Conservation (phyloP, 1,139 yeast genomes). For the Diutina siamensis region DNA sequence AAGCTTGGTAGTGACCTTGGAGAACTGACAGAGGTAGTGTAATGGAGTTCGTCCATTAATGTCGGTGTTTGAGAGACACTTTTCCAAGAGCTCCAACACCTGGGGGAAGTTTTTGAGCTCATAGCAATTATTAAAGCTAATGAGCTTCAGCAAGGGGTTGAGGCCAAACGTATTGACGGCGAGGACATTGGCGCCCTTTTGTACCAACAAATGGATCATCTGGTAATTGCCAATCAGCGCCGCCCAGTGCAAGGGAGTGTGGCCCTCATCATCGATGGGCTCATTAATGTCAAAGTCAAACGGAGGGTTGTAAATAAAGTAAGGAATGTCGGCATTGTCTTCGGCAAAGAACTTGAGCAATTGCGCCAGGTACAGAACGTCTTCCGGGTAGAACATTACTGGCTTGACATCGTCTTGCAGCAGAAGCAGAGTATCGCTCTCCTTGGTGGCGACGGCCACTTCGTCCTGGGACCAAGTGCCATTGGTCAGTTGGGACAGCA, state of each 20-base stretch:
- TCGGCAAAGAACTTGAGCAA: slow-evolving; percentile 55
- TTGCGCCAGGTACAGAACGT: slow-evolving; percentile 39
- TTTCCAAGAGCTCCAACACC: slow-evolving; percentile 58
- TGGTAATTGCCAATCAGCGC: slow-evolving; percentile 78
- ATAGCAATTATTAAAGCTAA: slow-evolving; percentile 79
- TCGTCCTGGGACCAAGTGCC: slow-evolving; percentile 34
- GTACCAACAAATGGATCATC: slow-evolving; percentile 56
- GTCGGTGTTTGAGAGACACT: slow-evolving; percentile 64
- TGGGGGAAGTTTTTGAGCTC: slow-evolving; percentile 67
- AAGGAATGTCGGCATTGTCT: slow-evolving; percentile 65
- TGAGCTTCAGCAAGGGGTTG: slow-evolving; percentile 73
- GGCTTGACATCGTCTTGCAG: slow-evolving; percentile 10
- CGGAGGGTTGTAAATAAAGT: slow-evolving; percentile 64
- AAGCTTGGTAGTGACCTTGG: slow-evolving; percentile 38
- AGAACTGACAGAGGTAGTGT: slow-evolving; percentile 58
- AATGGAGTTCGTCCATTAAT: slow-evolving; percentile 61
- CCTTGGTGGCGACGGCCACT: slow-evolving; percentile 9
- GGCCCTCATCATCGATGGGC: slow-evolving; percentile 91
- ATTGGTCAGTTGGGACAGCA: slow-evolving; percentile 3
- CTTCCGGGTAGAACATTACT: slow-evolving; percentile 12
- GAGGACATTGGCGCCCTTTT: slow-evolving; percentile 68
- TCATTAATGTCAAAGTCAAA: slow-evolving; percentile 72
- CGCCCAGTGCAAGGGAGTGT: slow-evolving; percentile 96
- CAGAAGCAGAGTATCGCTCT: slow-evolving; percentile 9
- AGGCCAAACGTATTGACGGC: slow-evolving; percentile 68